Evolutionary conservation across 2,329 filamentous ascomycete genomes (phyloP), one percentile per base, ranked within the genome.

Genomic region (Phialophora tarda): DNA sequence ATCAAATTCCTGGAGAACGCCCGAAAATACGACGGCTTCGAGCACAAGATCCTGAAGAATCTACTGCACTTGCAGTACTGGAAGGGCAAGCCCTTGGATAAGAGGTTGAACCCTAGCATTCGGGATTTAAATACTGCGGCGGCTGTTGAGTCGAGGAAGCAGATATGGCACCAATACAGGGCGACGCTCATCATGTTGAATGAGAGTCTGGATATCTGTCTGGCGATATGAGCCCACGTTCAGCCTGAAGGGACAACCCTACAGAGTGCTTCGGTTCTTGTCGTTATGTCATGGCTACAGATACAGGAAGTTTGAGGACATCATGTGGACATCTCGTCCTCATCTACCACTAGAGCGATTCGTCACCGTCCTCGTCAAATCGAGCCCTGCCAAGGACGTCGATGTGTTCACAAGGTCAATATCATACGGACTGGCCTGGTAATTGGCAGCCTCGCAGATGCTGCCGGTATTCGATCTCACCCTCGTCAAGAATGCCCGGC

Each of bases 1-100:
- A 61, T 83, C 32, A 68, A 72, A n/a, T 83, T 83, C 66, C 77
- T 83, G 30, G 72, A 78, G 60, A 76, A 75, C 59, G 81, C 81
- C 7, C 68, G 77, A 24, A 73, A 77, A 24, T 69, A 75, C 28
- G 75, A 74, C 24, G 80, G 80, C 11, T 71, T 80, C 23, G 82
- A 83, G 69, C 81, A 83, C 67, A 80, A 76, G 67, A 82, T 83
- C 23, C 56, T 83, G 66, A 82, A 78, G 69, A 82, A 79, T 63
- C 66, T 83, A 63, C 70, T 82, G 59, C 71, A 79, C 60, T 74
- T 79, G 44, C 76, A 80, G 62, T 83, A 76, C 62, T 83, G 79
- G 79, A 76, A 80, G 66, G 73, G 77, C 30, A 75, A 76, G 28
- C 65, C 72, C 41, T 64, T 73, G 34, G 73, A 72, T 24, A 77